Percentiles rank a stretch among this genome's conserved stretches.
phyloP scores from a whole-genome alignment of 352 stramenopile genomes.

The Phytophthora megakarya region DNA sequence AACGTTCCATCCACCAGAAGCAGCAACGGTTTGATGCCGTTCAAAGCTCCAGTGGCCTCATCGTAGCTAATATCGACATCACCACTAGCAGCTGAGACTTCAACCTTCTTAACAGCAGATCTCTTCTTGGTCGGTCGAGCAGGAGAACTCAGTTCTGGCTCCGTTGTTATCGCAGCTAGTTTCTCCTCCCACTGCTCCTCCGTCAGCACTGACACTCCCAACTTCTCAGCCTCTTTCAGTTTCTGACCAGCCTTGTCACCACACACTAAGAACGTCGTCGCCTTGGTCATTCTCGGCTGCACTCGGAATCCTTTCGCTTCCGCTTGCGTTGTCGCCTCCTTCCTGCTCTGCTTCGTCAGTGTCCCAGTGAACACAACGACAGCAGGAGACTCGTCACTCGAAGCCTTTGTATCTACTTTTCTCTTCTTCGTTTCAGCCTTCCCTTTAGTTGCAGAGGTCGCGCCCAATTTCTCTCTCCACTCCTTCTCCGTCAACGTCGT shows the following conservation, averaged over 20 bases:
- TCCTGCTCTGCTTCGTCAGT: slow-evolving; percentile 46
- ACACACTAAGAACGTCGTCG: slow-evolving; percentile 55
- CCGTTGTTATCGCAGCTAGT: not conserved
- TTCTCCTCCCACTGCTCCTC: slow-evolving; percentile 47
- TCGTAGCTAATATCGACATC: slow-evolving; percentile 40
- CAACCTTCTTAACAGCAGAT: slow-evolving; percentile 16
- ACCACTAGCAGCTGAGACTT: not conserved
- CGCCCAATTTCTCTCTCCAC: slow-evolving; percentile 40
- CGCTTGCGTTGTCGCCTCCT: slow-evolving; percentile 40
- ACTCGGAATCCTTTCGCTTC: slow-evolving; percentile 47
- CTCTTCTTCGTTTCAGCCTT: slow-evolving; percentile 11
- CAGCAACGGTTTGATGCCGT: slow-evolving; percentile 41
- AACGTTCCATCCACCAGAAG: slow-evolving; percentile 48
- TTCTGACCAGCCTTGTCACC: slow-evolving; percentile 53
- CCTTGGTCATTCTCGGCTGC: slow-evolving; percentile 41
- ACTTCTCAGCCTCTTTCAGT: slow-evolving; percentile 51
- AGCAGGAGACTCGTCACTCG: slow-evolving; percentile 3
- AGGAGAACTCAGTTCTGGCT: not conserved
- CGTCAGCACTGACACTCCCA: slow-evolving; percentile 40
- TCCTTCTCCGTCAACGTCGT: slow-evolving; percentile 44
- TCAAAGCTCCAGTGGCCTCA: slow-evolving; percentile 49
- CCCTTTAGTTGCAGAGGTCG: not conserved
- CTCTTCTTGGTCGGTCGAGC: slow-evolving; percentile 19
- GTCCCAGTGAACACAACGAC: slow-evolving; percentile 38
- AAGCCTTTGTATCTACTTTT: slow-evolving; percentile 4